Evolutionary conservation across 495 filamentous ascomycete species (phyloP).

Genomic region (Trichoderma parareesei): DNA sequence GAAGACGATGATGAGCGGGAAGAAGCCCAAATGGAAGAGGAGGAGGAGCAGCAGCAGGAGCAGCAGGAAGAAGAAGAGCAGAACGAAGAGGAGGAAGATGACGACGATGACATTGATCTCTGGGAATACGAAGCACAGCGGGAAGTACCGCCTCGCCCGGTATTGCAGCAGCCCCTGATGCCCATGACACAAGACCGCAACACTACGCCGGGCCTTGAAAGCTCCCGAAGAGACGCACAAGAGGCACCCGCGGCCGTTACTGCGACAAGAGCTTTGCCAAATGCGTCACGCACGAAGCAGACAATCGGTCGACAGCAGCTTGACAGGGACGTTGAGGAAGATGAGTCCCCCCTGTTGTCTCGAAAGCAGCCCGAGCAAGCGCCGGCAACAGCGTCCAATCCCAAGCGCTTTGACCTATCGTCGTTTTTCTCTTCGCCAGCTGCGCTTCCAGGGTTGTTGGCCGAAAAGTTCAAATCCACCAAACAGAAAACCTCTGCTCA

Average conservation of each 20-base stretch:
- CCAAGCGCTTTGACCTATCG: conserved; percentile 29
- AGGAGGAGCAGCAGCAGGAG: background rate
- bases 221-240: conserved; percentile 16
- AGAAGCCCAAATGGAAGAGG: background rate
- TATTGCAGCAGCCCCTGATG: conserved; percentile 35
- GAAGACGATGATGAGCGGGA: background rate
- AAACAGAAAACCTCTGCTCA: background rate
- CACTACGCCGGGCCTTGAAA: conserved; percentile 39
- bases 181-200: conserved; percentile 30
- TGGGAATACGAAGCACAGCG: conserved; percentile 40
- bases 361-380: conserved; percentile 11
- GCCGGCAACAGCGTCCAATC: conserved; percentile 13
- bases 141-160: conserved; percentile 25
- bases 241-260: background rate
- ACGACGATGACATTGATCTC: conserved; percentile 35
- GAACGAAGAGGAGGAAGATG: conserved; percentile 14
- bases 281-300: background rate
- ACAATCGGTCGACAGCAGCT: background rate
- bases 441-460: conserved; percentile 24
- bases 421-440: conserved; percentile 43
- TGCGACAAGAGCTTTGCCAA: background rate
- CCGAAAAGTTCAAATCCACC: background rate
- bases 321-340: background rate
- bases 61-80: conserved; percentile 1
- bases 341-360: conserved; percentile 30